Percentiles rank a stretch among this genome's conserved stretches.
These are phyloP conservation scores for Pyrenopolyporus hunteri DNA, from an alignment of 495 filamentous ascomycete species.

Conservation along the genomic window DNA sequence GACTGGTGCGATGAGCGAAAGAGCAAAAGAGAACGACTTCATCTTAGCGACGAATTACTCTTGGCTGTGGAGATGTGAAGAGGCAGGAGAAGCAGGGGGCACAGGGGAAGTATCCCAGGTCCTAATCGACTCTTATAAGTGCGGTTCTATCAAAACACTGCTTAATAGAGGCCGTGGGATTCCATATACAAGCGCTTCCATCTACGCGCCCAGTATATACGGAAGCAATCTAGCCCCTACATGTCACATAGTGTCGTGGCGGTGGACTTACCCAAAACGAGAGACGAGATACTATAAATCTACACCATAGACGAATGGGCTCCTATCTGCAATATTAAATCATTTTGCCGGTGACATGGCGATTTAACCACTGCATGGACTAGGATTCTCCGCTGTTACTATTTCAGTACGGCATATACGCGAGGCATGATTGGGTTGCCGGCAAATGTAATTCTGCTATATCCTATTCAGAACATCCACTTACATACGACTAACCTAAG, in stretches of 20 bases:
- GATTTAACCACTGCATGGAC: slow-evolving; percentile 25
- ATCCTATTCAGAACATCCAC: too few relatives aligned
- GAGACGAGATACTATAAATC: slow-evolving; percentile 6
- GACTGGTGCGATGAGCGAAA: slow-evolving; percentile 47
- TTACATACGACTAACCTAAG: too few relatives aligned
- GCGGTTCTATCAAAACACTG: slow-evolving; percentile 9
- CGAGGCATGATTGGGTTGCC: slow-evolving; percentile 21
- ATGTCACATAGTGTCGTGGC: slow-evolving; percentile 7
- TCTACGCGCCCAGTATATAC: slow-evolving; percentile 10
- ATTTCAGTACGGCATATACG: slow-evolving; percentile 30
- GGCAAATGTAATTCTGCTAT: too few relatives aligned
- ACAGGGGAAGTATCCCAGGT: slow-evolving; percentile 3
- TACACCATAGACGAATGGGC: slow-evolving; percentile 16
- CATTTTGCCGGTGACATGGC: slow-evolving; percentile 39
- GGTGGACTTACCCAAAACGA: slow-evolving; percentile 12
- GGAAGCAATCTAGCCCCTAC: slow-evolving; percentile 15
- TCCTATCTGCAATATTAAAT: slow-evolving; percentile 17
- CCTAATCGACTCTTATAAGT: slow-evolving; percentile 36
- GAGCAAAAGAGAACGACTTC: slow-evolving; percentile 51
- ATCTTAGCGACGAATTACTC: slow-evolving; percentile 39
- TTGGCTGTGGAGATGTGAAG: slow-evolving; percentile 27
- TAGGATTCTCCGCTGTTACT: slow-evolving; percentile 23
- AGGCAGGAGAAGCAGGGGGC: slow-evolving; percentile 19
- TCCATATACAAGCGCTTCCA: slow-evolving; percentile 5
- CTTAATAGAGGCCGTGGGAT: neutral